Base-by-base conservation (phyloP, 352 stramenopile species). In the Pseudoperonospora humuli region DNA sequence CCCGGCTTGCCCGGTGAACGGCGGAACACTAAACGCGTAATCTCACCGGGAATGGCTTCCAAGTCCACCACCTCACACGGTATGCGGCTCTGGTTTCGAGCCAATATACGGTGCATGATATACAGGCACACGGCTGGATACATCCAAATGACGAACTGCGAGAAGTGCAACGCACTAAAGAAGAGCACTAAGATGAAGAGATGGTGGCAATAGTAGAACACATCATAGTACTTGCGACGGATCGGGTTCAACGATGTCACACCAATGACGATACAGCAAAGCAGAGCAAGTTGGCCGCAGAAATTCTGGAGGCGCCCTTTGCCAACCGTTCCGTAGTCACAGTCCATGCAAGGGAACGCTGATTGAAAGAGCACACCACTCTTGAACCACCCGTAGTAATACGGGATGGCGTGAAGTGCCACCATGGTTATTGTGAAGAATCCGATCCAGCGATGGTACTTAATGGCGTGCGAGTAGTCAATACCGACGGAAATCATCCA, bases 191-290 rank as follows among this genome's bases (percentile, higher is more conserved):
- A 46, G 26, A 96, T 67, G 57, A 93, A 93, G 28, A 93, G 67
- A 52, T 93, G 79, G 57, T 95, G 84, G 43, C 65, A 68, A 63
- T 91, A 92, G 64, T 93, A 91, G 40, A 96, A 96, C 21, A 90
- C 32, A 37, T 86, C 74, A 54, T 92, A 96, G 66, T 70, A 82
- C 21, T 57, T 54, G 29, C 86, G 74, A 17, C 86, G 80, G 17
- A 95, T 73, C 17, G 62, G 50, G 34, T 63, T 59, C 24, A 95
- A 57, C 26, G 84, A 92, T 38, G 83, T 88, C 10, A 76, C 50
- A 15, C 74, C 75, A 33, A 94, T 93, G 38, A 84, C 54, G 26
- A 93, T 33, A 33, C 73, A 80, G 57, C 75, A 77, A 9, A 84
- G 45, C 50, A 89, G 24, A 19, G 76, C 75, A 28, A 94, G 7